Conservation (phyloP, 306 rosid genomes). For the Dryas octopetala region DNA sequence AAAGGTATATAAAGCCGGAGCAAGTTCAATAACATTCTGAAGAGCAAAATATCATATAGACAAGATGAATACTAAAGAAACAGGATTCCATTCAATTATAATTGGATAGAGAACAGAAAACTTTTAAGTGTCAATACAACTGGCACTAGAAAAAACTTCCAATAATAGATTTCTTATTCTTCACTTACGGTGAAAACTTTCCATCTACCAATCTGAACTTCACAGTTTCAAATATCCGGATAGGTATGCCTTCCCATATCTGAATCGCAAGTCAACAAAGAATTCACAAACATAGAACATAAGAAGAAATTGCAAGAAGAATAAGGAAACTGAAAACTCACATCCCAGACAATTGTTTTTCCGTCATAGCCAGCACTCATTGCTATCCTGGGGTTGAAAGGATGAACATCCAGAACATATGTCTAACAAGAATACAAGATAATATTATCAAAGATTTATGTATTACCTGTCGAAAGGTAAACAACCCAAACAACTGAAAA, state of each 20-base stretch:
- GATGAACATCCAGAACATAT: constrained; percentile 98
- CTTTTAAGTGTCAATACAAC: background rate
- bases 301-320: constrained; percentile 14
- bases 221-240: constrained; percentile 68
- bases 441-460: constrained; percentile 23
- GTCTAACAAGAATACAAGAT: constrained; percentile 56
- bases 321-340: constrained; percentile 53
- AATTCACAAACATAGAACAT: constrained; percentile 24
- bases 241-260: constrained; percentile 99
- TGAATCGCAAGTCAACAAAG: constrained; percentile 32
- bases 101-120: constrained; percentile 5
- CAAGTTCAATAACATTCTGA: background rate
- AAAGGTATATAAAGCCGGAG: background rate
- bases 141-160: background rate
- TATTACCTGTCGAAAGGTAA: background rate
- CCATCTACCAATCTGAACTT: constrained; percentile 94
- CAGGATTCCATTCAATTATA: background rate
- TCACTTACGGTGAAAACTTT: constrained; percentile 96
- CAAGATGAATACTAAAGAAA: background rate
- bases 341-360: constrained; percentile 98
- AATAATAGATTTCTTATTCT: constrained; percentile 4
- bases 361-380: constrained; percentile 99
- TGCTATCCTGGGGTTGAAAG: constrained; percentile 96
- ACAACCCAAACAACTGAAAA: too few species aligned
- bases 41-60: background rate